Conservation (phyloP, 805 yeast species). For the Candida maesae region DNA sequence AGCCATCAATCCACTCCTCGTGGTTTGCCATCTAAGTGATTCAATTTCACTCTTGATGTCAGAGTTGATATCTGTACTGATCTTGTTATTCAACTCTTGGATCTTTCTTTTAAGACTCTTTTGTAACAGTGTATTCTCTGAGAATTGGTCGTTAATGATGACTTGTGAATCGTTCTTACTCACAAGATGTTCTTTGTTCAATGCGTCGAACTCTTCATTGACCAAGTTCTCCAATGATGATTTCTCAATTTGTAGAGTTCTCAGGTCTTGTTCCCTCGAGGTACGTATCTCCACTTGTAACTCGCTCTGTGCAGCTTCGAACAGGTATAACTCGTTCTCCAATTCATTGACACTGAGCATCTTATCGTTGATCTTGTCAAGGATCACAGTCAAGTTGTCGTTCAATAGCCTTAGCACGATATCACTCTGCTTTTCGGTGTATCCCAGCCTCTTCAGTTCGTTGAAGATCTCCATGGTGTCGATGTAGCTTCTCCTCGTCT, state of each 20-base stretch:
- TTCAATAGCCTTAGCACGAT: conserved; percentile 45
- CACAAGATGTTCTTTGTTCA: conserved; percentile 56
- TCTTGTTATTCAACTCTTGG: conserved; percentile 81
- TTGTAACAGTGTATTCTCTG: conserved; percentile 74
- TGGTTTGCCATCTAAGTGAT: conserved; percentile 87
- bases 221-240: conserved; percentile 70
- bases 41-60: conserved; percentile 86
- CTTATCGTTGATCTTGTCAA: conserved; percentile 30
- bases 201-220: conserved; percentile 70
- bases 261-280: conserved; percentile 65
- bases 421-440: conserved; percentile 58
- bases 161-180: conserved; percentile 76
- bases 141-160: conserved; percentile 80
- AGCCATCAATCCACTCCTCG: conserved; percentile 81
- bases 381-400: conserved; percentile 31
- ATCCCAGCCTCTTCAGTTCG: conserved; percentile 52
- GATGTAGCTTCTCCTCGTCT: conserved; percentile 29
- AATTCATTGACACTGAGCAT: conserved; percentile 53
- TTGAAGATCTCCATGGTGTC: conserved; percentile 62
- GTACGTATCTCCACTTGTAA: conserved; percentile 72
- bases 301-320: conserved; percentile 91
- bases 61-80: conserved; percentile 74
- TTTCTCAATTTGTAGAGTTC: conserved; percentile 60
- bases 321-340: conserved; percentile 83
- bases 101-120: conserved; percentile 63